phyloP scores from a whole-genome alignment of 129 eudicot species.

The Lonicera japonica region DNA sequence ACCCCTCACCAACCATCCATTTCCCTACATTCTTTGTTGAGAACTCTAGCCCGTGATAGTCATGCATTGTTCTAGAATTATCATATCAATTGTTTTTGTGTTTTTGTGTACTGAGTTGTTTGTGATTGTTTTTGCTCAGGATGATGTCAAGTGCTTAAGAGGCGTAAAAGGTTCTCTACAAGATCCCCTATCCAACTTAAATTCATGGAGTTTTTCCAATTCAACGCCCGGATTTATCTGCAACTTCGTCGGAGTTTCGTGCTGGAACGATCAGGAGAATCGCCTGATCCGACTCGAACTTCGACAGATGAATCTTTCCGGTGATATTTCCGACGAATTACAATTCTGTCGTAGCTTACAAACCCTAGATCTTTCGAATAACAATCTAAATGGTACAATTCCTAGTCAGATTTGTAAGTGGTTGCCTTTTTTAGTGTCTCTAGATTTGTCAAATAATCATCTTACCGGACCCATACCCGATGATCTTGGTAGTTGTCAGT shows the following conservation, averaged over 20 bases:
- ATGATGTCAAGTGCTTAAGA: conserved; percentile 56
- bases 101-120: conserved; percentile 2
- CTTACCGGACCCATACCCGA: conserved; percentile 54
- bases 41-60: no score
- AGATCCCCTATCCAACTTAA: conserved; percentile 27
- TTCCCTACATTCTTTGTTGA: no score
- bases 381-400: conserved; percentile 52
- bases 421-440: conserved; percentile 56
- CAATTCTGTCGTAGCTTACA: conserved; percentile 57
- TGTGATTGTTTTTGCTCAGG: conserved; percentile 27
- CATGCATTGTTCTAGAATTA: no score
- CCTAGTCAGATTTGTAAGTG: conserved; percentile 49
- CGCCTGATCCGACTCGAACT: conserved; percentile 51
- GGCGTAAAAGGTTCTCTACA: conserved; percentile 36
- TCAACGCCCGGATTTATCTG: conserved; percentile 52
- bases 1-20: no score
- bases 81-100: not conserved
- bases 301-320: conserved; percentile 34
- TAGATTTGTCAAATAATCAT: conserved; percentile 57
- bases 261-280: conserved; percentile 83
- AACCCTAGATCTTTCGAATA: conserved; percentile 55
- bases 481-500: conserved; percentile 45
- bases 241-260: conserved; percentile 52
- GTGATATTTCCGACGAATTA: conserved; percentile 37
- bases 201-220: conserved; percentile 55